These are phyloP conservation scores for Pleurotus citrinopileatus DNA, from an alignment of 768 basidiomycete species.

Conservation along the genomic window DNA sequence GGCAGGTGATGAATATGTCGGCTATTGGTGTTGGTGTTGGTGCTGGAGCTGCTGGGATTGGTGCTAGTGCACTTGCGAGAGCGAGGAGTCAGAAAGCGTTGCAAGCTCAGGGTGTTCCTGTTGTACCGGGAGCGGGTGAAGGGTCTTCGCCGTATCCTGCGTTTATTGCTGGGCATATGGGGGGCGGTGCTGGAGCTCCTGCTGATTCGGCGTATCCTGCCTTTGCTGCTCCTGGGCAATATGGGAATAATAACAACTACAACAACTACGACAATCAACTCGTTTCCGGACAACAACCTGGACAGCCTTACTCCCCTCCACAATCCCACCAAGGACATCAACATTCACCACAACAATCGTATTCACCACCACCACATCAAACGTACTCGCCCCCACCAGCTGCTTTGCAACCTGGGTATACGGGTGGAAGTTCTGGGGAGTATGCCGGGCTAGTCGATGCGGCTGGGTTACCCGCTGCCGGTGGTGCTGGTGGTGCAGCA, in stretches of 20 bases:
- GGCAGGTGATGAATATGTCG: neutral
- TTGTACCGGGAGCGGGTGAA: constrained; percentile 12
- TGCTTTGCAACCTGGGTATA: neutral
- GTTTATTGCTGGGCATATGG: constrained; percentile 12
- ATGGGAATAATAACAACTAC: neutral
- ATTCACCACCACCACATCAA: neutral
- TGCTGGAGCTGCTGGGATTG: constrained; percentile 39
- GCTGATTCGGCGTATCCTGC: neutral
- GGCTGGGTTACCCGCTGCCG: constrained; percentile 18
- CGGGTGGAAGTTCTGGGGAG: constrained; percentile 6
- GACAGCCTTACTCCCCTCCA: neutral
- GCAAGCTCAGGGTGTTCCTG: constrained; percentile 17
- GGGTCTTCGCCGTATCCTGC: constrained; percentile 13
- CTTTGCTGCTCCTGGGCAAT: neutral
- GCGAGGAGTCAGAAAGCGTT: constrained; percentile 33
- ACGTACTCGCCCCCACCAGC: neutral
- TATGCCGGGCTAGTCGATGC: constrained; percentile 21
- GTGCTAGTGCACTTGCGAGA: constrained; percentile 29
- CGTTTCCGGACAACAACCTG: too few relatives aligned
- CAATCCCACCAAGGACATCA: neutral
- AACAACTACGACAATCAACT: neutral
- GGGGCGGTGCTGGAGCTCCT: neutral
- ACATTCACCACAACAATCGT: neutral
- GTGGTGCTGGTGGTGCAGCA: constrained; percentile 8
- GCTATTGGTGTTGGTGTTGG: neutral